Evolutionary conservation across 768 basidiomycete genomes (phyloP).

Genomic region (Mycena filopes): DNA sequence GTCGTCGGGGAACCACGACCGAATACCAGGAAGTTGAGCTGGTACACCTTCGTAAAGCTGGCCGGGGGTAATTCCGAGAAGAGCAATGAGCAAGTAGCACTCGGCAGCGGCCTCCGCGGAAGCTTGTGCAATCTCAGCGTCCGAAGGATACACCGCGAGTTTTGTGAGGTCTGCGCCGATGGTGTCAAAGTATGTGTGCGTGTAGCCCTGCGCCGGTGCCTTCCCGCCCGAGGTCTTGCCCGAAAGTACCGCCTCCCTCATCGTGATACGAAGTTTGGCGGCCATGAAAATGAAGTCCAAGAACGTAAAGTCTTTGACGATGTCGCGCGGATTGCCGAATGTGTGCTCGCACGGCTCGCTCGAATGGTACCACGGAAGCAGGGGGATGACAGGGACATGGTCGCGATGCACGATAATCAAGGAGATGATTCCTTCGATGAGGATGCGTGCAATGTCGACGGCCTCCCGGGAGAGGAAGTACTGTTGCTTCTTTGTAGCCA

Average conservation of each 20-base stretch:
- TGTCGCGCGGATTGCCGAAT: constrained; percentile 43
- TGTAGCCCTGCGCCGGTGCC: background rate
- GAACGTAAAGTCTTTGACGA: constrained; percentile 48
- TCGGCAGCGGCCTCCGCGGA: background rate
- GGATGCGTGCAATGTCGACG: constrained; percentile 41
- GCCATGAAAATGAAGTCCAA: constrained; percentile 42
- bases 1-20: too few species aligned
- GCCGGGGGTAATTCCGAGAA: background rate
- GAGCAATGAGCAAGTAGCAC: background rate
- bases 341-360: constrained; percentile 48
- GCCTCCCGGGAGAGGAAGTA: constrained; percentile 48
- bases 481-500: constrained; percentile 30
- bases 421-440: constrained; percentile 44
- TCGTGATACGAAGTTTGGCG: constrained; percentile 39
- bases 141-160: background rate
- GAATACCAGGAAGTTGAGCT: background rate
- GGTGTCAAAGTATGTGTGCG: background rate
- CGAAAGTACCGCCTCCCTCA: constrained; percentile 36
- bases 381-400: constrained; percentile 37
- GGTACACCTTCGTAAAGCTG: background rate
- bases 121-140: background rate
- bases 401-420: constrained; percentile 49
- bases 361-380: constrained; percentile 48
- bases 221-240: background rate
- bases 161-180: background rate